Evolutionary conservation across 352 stramenopile species (phyloP).

Genomic region (Globisporangium spiculum): DNA sequence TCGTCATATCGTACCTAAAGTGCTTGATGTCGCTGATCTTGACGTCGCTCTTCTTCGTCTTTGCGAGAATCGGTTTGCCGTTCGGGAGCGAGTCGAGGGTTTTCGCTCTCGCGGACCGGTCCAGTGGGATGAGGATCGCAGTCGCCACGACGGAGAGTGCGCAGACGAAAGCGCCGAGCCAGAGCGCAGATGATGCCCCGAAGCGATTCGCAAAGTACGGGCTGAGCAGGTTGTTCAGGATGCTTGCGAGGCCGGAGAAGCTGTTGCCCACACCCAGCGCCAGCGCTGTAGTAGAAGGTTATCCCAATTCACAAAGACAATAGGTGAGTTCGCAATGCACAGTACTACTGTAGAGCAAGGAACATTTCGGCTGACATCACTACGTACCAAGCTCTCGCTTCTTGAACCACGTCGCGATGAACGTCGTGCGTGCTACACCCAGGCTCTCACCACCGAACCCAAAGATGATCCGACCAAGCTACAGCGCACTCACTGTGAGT

Average conservation of each 20-base stretch:
- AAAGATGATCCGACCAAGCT: constrained; percentile 78
- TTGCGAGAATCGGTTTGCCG: constrained; percentile 14
- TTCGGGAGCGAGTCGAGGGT: constrained; percentile 36
- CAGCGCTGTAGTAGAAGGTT: constrained; percentile 35
- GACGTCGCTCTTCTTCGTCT: constrained; percentile 15
- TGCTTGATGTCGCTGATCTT: constrained; percentile 41
- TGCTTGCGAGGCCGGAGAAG: constrained; percentile 63
- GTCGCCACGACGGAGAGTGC: constrained; percentile 39
- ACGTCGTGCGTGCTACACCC: constrained; percentile 63
- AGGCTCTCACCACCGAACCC: constrained; percentile 83
- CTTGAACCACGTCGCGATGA: constrained; percentile 82
- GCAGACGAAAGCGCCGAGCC: constrained; percentile 55
- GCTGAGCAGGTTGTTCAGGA: constrained; percentile 78
- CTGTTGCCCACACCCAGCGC: constrained; percentile 79
- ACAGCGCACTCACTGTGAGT: constrained; percentile 12
- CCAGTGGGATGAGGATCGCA: constrained; percentile 52
- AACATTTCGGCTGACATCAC: not conserved
- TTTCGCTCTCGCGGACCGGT: constrained; percentile 24
- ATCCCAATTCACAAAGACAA: not conserved
- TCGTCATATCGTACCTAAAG: constrained; percentile 23
- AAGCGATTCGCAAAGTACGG: constrained; percentile 60
- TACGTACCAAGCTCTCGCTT: constrained; percentile 62
- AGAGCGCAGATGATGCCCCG: constrained; percentile 57
- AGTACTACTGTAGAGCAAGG: no score
- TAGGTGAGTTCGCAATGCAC: no score